phyloP scores from a whole-genome alignment of 768 basidiomycete genomes.

The Lepiota subincarnata region DNA sequence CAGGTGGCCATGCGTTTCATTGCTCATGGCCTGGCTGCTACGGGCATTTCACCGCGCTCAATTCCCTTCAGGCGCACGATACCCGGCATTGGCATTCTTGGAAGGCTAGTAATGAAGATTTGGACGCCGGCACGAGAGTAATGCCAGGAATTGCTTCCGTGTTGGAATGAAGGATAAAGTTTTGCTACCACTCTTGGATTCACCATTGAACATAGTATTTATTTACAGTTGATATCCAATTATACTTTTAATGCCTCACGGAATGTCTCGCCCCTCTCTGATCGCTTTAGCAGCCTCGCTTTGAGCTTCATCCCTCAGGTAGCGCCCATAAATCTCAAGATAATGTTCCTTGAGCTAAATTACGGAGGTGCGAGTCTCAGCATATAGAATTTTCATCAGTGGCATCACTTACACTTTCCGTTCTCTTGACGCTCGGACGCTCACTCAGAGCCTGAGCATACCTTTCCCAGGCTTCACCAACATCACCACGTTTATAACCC shows the following conservation, averaged over 20 bases:
- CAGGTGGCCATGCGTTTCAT: neutral
- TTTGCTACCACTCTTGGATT: too few relatives aligned
- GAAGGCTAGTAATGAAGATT: neutral
- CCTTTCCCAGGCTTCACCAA: constrained; percentile 38
- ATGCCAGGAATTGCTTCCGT: constrained; percentile 4
- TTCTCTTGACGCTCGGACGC: constrained; percentile 44
- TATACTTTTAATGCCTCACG: constrained; percentile 17
- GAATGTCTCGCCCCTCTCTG: constrained; percentile 39
- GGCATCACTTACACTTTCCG: constrained; percentile 31
- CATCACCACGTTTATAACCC: constrained; percentile 39
- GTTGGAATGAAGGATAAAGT: neutral
- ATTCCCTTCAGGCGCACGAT: neutral
- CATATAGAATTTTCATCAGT: neutral
- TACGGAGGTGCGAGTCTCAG: neutral
- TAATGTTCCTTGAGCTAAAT: constrained; percentile 31
- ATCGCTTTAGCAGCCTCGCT: constrained; percentile 51
- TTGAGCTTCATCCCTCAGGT: constrained; percentile 53
- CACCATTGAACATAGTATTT: too few relatives aligned
- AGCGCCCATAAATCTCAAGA: constrained; percentile 47
- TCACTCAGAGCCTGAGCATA: constrained; percentile 40
- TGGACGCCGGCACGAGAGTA: neutral
- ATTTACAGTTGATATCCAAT: neutral
- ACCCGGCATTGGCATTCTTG: neutral
- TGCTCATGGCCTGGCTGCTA: neutral
- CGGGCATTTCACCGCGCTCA: neutral